phyloP scores from a whole-genome alignment of 805 yeast species.

The Candida maris region DNA sequence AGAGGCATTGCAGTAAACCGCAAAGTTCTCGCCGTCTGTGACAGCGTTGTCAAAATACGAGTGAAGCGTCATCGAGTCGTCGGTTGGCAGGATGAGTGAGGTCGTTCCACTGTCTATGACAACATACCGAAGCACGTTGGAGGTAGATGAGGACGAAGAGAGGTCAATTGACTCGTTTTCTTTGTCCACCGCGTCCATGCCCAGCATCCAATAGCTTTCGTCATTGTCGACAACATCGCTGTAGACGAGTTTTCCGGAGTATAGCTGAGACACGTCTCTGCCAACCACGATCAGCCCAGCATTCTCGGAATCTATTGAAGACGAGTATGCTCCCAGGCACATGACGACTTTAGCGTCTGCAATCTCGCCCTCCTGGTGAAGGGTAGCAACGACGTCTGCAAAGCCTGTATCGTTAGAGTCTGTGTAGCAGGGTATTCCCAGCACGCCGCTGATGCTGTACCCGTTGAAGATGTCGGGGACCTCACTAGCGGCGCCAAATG shows the following conservation, averaged over 20 bases:
- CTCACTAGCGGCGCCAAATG: conserved; percentile 49
- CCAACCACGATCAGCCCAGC: conserved; percentile 46
- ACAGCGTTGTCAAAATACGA: conserved; percentile 45
- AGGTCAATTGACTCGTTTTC: conserved; percentile 34
- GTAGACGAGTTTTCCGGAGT: conserved; percentile 40
- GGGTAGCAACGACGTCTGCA: conserved; percentile 40
- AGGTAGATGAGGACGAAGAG: conserved; percentile 18
- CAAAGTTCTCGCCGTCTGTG: conserved; percentile 62
- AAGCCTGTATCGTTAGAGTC: conserved; percentile 32
- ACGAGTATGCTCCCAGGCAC: conserved; percentile 35
- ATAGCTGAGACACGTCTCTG: conserved; percentile 34
- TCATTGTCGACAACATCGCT: conserved; percentile 31
- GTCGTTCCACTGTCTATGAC: conserved; percentile 69
- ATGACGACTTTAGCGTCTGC: conserved; percentile 41
- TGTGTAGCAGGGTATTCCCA: conserved; percentile 50
- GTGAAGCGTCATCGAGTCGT: conserved; percentile 53
- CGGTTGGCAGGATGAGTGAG: conserved; percentile 49
- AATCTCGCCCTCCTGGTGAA: conserved; percentile 34
- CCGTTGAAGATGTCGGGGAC: conserved; percentile 52
- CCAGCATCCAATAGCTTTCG: conserved; percentile 51
- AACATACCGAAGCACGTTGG: conserved; percentile 36
- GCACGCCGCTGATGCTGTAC: conserved; percentile 55
- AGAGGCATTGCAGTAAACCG: conserved; percentile 53
- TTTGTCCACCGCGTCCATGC: conserved; percentile 36
- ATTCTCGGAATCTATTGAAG: conserved; percentile 21